Conservation (phyloP, 2,329 filamentous ascomycete species). For the Orbilia javanica region DNA sequence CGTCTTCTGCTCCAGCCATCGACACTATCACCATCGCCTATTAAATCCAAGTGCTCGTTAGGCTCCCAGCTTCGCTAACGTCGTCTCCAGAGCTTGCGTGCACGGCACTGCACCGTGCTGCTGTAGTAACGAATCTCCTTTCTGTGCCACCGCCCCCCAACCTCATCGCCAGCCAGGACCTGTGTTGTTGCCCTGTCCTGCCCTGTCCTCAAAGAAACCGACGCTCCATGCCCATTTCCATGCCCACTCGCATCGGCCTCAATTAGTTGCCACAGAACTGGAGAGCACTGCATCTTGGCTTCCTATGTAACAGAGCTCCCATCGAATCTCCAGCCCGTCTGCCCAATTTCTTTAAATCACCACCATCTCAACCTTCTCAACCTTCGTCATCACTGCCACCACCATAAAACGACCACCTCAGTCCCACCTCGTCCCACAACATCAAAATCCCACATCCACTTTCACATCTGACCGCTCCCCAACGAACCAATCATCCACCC, state of each 20-base stretch:
- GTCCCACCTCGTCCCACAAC: slow-evolving; percentile 23
- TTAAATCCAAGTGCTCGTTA: not conserved
- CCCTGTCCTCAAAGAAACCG: not conserved
- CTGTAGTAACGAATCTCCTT: slow-evolving; percentile 38
- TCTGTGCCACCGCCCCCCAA: slow-evolving; percentile 39
- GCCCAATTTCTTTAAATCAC: slow-evolving; percentile 5
- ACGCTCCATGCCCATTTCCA: not conserved
- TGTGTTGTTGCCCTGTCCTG: slow-evolving; percentile 25
- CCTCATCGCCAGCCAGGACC: slow-evolving; percentile 15
- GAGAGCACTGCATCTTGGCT: not conserved
- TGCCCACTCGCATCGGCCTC: not conserved
- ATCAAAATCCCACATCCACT: slow-evolving; percentile 26
- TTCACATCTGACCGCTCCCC: slow-evolving; percentile 41
- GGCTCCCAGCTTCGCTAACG: not conserved
- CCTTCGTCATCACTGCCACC: slow-evolving; percentile 4
- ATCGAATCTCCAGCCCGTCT: not conserved
- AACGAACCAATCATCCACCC: slow-evolving; percentile 53
- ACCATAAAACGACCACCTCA: not conserved
- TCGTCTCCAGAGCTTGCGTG: no score
- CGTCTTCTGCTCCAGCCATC: not conserved
- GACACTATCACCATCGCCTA: not conserved
- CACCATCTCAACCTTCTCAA: no score
- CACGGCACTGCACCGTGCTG: not conserved
- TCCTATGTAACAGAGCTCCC: not conserved
- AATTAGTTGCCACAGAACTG: not conserved